These are phyloP conservation scores for Plantago major DNA, from an alignment of 257 asterid genomes.

Conservation along the genomic window DNA sequence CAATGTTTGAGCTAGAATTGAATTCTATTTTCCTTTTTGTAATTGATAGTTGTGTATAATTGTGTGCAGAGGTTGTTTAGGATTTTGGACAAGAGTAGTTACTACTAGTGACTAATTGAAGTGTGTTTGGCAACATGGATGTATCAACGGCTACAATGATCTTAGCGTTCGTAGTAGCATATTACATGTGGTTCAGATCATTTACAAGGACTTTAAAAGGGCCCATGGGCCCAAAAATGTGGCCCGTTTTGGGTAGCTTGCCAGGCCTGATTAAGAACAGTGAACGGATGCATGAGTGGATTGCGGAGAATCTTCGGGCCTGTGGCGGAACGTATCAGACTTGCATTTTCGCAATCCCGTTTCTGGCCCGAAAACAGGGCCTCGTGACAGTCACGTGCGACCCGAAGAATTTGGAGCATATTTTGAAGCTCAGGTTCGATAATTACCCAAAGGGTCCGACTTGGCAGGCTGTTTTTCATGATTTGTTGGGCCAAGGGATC, in stretches of 20 bases:
- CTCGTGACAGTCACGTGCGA: conserved; percentile 71
- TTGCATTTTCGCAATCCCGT: conserved; percentile 44
- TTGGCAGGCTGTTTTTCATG: conserved; percentile 67
- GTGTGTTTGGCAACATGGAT: conserved; percentile 29
- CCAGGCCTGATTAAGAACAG: conserved; percentile 47
- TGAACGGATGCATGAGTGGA: conserved; percentile 55
- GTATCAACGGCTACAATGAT: conserved; percentile 29
- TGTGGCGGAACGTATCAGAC: conserved; percentile 63
- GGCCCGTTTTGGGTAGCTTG: conserved; percentile 58
- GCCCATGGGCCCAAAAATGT: conserved; percentile 40
- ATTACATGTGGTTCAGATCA: conserved; percentile 47
- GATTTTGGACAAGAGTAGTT: background rate
- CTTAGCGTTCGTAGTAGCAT: conserved; percentile 32
- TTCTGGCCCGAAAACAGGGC: conserved; percentile 48
- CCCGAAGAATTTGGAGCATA: conserved; percentile 56
- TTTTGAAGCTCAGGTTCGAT: conserved; percentile 47
- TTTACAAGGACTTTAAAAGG: conserved; percentile 31
- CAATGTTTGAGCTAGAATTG: no score
- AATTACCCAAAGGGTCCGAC: conserved; percentile 67
- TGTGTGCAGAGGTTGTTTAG: background rate
- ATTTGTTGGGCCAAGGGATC: conserved; percentile 53
- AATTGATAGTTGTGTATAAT: background rate
- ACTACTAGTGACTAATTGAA: background rate
- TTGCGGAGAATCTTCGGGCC: conserved; percentile 49
- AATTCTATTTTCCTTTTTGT: no score